Evolutionary conservation across 2,329 filamentous ascomycete species (phyloP), one percentile per base, ranked within the genome.

Genomic region (Achaetomium macrosporum): DNA sequence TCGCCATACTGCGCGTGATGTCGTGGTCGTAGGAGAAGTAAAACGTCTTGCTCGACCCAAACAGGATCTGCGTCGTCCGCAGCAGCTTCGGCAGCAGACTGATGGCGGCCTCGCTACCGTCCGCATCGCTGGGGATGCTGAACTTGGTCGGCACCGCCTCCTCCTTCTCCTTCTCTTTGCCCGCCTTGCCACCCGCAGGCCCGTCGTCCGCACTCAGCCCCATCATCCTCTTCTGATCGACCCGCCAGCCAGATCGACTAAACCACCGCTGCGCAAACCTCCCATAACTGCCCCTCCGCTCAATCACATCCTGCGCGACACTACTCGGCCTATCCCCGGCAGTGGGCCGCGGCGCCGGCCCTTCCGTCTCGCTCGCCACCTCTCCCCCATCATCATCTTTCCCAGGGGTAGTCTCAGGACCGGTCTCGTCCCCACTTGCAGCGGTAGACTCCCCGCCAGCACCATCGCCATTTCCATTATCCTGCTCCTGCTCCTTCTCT

Each of bases 11-110:
- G 51, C 85, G 81, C 0, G 93, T 97, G 47, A 99, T 81, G 66
- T 99, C 91, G 66, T 92, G 80, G 59, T 99, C 93, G 67, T 99
- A 96, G 0, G 91, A 91, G 68, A 92, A 99, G 73, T 87, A 97
- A 69, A 96, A 97, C 67, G 89, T 96, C 57, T 80, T 79, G 0
- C 87, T 90, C 4, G 84, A 79, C 1, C 87, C 84, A 65, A 96
- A 92, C 55, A 96, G 81, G 51, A 97, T 81, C 64, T 88, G 88
- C 1, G 90, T 85, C 31, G 88, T 95, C 39, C 87, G 81, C 40
- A 99, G 69, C 37, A 97, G 76, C 64, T 96, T 95, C 1, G 92
- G 92, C 11, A 95, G 74, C 31, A 97, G 70, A 37, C 75, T 76
- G 50, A 76, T 70, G 15, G 61, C 62, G 3, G 59, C 62, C 19